Percentiles rank a stretch among this genome's conserved stretches.
phyloP scores from a whole-genome alignment of 495 filamentous ascomycete genomes.

The Xeromyces bisporus region DNA sequence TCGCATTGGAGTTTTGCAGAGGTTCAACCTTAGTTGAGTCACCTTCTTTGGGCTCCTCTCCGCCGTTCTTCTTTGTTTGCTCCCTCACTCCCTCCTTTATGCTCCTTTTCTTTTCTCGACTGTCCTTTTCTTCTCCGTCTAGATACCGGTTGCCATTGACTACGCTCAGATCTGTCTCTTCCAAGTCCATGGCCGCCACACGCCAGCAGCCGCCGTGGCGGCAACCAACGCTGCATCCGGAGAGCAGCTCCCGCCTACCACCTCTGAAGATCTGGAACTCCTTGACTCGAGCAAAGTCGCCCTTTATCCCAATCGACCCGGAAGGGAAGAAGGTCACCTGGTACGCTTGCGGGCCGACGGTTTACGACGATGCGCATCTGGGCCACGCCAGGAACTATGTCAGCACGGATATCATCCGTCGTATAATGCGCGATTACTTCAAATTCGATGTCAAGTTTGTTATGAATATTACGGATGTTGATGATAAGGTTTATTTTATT shows the following conservation, averaged over 20 bases:
- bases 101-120: constrained; percentile 9
- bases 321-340: constrained; percentile 54
- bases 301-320: constrained; percentile 58
- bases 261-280: constrained; percentile 50
- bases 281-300: constrained; percentile 51
- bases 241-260: constrained; percentile 18
- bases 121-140: constrained; percentile 9
- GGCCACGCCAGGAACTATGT: constrained; percentile 93
- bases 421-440: constrained; percentile 77
- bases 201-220: constrained; percentile 36
- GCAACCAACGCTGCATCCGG: constrained; percentile 18
- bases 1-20: constrained; percentile 8
- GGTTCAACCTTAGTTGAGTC: constrained; percentile 5
- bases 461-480: constrained; percentile 91
- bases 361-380: constrained; percentile 80
- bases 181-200: constrained; percentile 10
- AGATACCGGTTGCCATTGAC: constrained; percentile 6
- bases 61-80: constrained; percentile 9
- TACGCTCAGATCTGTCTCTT: constrained; percentile 2
- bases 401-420: constrained; percentile 76
- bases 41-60: constrained; percentile 2
- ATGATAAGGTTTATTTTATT: constrained; percentile 95
- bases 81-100: constrained; percentile 12
- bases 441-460: constrained; percentile 76
- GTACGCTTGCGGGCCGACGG: constrained; percentile 87